These are phyloP conservation scores for Ustulina deusta DNA, from an alignment of 2,329 filamentous ascomycete species.

Conservation along the genomic window DNA sequence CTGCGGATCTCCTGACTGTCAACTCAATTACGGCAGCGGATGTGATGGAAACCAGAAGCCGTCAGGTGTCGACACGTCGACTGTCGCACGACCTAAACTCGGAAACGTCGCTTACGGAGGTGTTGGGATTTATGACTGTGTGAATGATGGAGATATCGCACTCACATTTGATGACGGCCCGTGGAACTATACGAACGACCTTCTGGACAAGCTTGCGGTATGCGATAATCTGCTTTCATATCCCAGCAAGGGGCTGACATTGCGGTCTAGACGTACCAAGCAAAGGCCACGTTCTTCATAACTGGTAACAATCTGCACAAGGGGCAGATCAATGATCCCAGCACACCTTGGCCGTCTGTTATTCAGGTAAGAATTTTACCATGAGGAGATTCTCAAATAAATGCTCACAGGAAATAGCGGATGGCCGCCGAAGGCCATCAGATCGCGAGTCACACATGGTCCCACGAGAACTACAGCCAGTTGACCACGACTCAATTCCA, in stretches of 20 bases:
- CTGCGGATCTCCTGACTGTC: conserved; percentile 51
- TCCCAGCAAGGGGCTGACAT: conserved; percentile 35
- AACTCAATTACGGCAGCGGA: conserved; percentile 58
- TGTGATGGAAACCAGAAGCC: conserved; percentile 62
- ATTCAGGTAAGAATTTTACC: conserved; percentile 45
- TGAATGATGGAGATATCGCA: conserved; percentile 66
- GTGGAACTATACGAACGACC: conserved; percentile 67
- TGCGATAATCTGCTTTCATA: conserved; percentile 1
- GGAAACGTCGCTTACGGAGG: conserved; percentile 62
- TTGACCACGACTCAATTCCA: conserved; percentile 47
- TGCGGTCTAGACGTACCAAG: conserved; percentile 61
- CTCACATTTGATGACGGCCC: conserved; percentile 75
- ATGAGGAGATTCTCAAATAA: not conserved
- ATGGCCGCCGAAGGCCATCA: conserved; percentile 53
- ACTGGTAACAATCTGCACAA: conserved; percentile 65
- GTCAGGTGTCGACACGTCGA: conserved; percentile 59
- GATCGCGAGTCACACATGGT: conserved; percentile 53
- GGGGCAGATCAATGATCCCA: conserved; percentile 62
- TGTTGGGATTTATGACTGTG: conserved; percentile 62
- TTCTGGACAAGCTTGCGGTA: conserved; percentile 64
- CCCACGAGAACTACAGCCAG: conserved; percentile 51
- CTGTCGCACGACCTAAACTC: conserved; percentile 58
- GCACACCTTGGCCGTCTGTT: conserved; percentile 48
- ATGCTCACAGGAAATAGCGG: conserved; percentile 45
- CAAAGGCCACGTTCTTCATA: conserved; percentile 74